Conservation (phyloP, 805 yeast species). For the Starmerella lactis-condensi region DNA sequence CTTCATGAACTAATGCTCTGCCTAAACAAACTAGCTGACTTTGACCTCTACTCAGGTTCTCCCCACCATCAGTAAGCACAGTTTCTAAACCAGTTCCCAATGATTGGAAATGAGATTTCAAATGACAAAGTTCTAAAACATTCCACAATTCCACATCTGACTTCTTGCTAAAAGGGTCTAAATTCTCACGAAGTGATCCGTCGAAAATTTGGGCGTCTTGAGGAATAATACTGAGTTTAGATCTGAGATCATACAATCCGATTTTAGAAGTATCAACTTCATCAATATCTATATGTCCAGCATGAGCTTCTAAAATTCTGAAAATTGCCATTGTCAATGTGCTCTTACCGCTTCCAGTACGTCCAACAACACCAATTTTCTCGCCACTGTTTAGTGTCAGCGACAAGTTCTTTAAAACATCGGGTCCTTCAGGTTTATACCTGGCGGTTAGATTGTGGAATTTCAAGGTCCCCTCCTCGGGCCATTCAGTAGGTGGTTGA, state of each 20-base stretch:
- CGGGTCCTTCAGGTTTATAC: conserved; percentile 60
- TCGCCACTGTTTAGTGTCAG: conserved; percentile 51
- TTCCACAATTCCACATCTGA: conserved; percentile 62
- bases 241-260: conserved; percentile 64
- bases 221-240: conserved; percentile 67
- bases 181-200: conserved; percentile 67
- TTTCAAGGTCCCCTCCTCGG: conserved; percentile 44
- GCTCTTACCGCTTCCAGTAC: conserved; percentile 93
- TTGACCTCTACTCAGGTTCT: conserved; percentile 67
- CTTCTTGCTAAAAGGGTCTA: conserved; percentile 58
- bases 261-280: conserved; percentile 44
- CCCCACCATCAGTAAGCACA: conserved; percentile 47
- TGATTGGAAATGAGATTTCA: conserved; percentile 42
- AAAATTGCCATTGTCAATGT: conserved; percentile 68
- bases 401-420: conserved; percentile 51
- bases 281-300: conserved; percentile 55
- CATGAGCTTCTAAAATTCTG: conserved; percentile 61
- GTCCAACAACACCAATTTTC: conserved; percentile 86
- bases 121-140: conserved; percentile 59
- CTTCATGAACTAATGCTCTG: conserved; percentile 50
- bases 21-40: conserved; percentile 64
- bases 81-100: conserved; percentile 37
- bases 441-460: conserved; percentile 60
- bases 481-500: conserved; percentile 61
- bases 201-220: conserved; percentile 87